Evolutionary conservation across 768 basidiomycete genomes (phyloP).

Genomic region (Paxillus involutus): DNA sequence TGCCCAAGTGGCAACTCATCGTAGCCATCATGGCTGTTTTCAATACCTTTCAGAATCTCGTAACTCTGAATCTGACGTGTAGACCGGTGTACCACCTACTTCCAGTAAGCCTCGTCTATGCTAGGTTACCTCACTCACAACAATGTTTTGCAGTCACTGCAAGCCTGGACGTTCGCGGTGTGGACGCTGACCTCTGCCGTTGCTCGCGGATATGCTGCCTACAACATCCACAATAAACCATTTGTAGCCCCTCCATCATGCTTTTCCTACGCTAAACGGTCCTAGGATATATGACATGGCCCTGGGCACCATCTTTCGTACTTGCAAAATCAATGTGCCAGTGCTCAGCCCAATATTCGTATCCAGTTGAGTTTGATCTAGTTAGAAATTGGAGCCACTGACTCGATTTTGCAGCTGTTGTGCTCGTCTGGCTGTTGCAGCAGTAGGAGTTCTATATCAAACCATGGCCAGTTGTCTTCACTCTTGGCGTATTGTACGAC

Average conservation of each 20-base stretch:
- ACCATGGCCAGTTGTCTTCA: conserved; percentile 17
- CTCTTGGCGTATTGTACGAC: neutral
- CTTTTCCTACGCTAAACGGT: conserved; percentile 10
- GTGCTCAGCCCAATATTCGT: conserved; percentile 79
- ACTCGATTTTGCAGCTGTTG: conserved; percentile 45
- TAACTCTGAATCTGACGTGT: conserved; percentile 74
- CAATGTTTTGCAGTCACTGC: conserved; percentile 73
- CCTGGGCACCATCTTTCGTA: conserved; percentile 80
- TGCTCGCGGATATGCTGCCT: conserved; percentile 86
- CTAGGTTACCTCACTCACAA: neutral
- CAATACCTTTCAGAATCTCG: conserved; percentile 84
- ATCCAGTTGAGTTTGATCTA: conserved; percentile 61
- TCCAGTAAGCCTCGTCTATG: conserved; percentile 32
- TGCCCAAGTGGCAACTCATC: conserved; percentile 89
- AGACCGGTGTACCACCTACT: conserved; percentile 40
- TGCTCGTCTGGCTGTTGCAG: conserved; percentile 81
- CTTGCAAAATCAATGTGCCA: conserved; percentile 61
- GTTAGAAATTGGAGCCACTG: conserved; percentile 2
- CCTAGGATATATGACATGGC: conserved; percentile 87
- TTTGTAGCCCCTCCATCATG: conserved; percentile 37
- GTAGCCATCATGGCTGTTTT: conserved; percentile 77
- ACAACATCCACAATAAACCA: conserved; percentile 82
- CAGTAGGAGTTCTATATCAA: conserved; percentile 82
- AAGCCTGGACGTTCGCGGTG: conserved; percentile 84
- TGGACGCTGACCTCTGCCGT: conserved; percentile 90